A percentile compares a stretch with the other conserved stretches of the same genome.
Evolutionary conservation across 306 rosid genomes (phyloP).

Genomic region (Arachis stenosperma): DNA sequence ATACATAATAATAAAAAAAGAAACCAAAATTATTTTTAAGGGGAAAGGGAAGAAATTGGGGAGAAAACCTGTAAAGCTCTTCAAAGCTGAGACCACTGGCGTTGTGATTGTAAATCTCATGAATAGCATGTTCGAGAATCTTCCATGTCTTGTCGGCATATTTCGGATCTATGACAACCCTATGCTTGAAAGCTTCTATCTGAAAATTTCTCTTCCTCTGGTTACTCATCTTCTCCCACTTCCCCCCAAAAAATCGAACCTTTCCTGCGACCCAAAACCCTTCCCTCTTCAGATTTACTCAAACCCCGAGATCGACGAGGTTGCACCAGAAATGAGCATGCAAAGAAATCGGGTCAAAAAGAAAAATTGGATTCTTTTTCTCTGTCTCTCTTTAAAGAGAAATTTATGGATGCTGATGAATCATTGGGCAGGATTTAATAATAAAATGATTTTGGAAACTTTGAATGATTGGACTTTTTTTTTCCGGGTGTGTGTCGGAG

Average conservation of each 20-base stretch:
- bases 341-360: neutral
- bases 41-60: neutral
- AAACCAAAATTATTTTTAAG: neutral
- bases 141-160: constrained; percentile 95
- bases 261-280: constrained; percentile 24
- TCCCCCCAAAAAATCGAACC: constrained; percentile 15
- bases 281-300: constrained; percentile 3
- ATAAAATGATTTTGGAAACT: constrained; percentile 9
- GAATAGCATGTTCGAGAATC: constrained; percentile 89
- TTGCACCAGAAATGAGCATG: neutral
- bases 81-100: constrained; percentile 98
- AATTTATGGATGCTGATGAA: neutral
- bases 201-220: constrained; percentile 94
- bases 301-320: constrained; percentile 29
- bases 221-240: constrained; percentile 68
- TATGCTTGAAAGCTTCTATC: constrained; percentile 93
- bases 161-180: constrained; percentile 94
- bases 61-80: constrained; percentile 85
- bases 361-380: neutral
- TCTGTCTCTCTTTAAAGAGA: neutral
- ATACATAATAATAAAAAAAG: neutral
- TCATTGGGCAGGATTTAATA: constrained; percentile 4
- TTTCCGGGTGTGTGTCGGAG: neutral
- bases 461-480: neutral
- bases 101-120: constrained; percentile 91